A percentile compares a stretch with the other conserved stretches of the same genome.
These are phyloP conservation scores for Daldinia sp. DNA, from an alignment of 2,329 filamentous ascomycete species.

Conservation along the genomic window DNA sequence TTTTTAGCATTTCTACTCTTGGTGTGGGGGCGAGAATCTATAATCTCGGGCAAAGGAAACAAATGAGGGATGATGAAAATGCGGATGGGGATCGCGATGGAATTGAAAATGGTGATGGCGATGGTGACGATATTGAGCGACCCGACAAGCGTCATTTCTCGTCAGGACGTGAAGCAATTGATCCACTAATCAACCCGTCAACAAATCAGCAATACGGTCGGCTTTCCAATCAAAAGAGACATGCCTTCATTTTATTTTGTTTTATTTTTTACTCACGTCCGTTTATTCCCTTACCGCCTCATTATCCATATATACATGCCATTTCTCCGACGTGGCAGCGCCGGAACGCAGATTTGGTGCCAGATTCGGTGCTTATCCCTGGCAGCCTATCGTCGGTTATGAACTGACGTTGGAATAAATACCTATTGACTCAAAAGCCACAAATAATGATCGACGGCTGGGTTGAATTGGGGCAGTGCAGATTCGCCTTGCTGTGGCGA, in stretches of 20 bases:
- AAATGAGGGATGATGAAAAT: constrained; percentile 18
- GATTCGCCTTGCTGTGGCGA: constrained; percentile 33
- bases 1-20: background rate
- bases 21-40: constrained; percentile 28
- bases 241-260: background rate
- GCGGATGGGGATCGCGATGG: background rate
- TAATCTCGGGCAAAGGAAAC: constrained; percentile 26
- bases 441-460: constrained; percentile 31
- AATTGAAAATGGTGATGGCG: background rate
- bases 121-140: constrained; percentile 1
- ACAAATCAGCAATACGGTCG: constrained; percentile 12
- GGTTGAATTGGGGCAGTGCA: constrained; percentile 35
- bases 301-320: constrained; percentile 14
- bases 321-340: constrained; percentile 16
- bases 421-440: constrained; percentile 28
- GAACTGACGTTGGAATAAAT: constrained; percentile 29
- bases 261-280: constrained; percentile 7
- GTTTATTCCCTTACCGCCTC: constrained; percentile 13
- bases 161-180: constrained; percentile 24
- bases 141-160: constrained; percentile 25
- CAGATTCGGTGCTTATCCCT: constrained; percentile 2
- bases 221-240: constrained; percentile 16
- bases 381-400: background rate
- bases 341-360: constrained; percentile 7
- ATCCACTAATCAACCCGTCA: no score